Evolutionary conservation across 1,284 basidiomycete species (phyloP).

Genomic region (Boletus hoseneyae): DNA sequence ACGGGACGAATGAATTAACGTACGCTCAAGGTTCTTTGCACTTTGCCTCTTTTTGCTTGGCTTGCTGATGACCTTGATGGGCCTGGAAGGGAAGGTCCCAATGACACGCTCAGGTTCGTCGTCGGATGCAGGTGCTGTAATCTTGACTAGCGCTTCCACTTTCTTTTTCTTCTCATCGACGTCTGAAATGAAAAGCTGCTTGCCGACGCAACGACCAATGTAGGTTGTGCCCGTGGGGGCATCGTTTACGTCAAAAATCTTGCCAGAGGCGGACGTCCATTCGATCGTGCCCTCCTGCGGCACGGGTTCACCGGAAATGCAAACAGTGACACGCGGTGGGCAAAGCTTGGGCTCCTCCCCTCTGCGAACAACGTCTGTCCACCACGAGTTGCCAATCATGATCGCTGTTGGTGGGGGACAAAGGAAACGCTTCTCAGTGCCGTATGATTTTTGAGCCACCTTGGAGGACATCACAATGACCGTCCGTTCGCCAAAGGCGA

Average conservation of each 20-base stretch:
- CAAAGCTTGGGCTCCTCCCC: slow-evolving; percentile 72
- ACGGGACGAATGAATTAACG: slow-evolving; percentile 38
- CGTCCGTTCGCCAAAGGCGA: slow-evolving; percentile 89
- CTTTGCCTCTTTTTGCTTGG: slow-evolving; percentile 95
- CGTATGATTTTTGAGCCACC: slow-evolving; percentile 96
- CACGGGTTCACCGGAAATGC: slow-evolving; percentile 85
- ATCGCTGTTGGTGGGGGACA: slow-evolving; percentile 95
- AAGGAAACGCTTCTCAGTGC: slow-evolving; percentile 95
- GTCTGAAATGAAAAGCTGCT: slow-evolving; percentile 88
- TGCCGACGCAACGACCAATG: slow-evolving; percentile 85
- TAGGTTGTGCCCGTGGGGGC: slow-evolving; percentile 77
- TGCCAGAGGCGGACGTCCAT: slow-evolving; percentile 80
- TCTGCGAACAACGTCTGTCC: slow-evolving; percentile 70
- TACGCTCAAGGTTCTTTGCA: slow-evolving; percentile 88
- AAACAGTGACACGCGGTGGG: slow-evolving; percentile 83
- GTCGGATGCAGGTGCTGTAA: slow-evolving; percentile 78
- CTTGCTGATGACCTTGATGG: slow-evolving; percentile 97
- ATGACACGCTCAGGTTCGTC: slow-evolving; percentile 78
- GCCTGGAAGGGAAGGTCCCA: slow-evolving; percentile 83
- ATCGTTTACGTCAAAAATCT: slow-evolving; percentile 78
- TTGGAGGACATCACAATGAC: slow-evolving; percentile 95
- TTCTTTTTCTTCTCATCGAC: slow-evolving; percentile 90
- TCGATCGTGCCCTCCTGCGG: slow-evolving; percentile 81
- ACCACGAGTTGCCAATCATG: slow-evolving; percentile 95
- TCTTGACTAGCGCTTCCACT: slow-evolving; percentile 86